Evolutionary conservation across 495 filamentous ascomycete genomes (phyloP), one percentile per base, ranked within the genome.

Genomic region (Clohesyomyces aquaticus): DNA sequence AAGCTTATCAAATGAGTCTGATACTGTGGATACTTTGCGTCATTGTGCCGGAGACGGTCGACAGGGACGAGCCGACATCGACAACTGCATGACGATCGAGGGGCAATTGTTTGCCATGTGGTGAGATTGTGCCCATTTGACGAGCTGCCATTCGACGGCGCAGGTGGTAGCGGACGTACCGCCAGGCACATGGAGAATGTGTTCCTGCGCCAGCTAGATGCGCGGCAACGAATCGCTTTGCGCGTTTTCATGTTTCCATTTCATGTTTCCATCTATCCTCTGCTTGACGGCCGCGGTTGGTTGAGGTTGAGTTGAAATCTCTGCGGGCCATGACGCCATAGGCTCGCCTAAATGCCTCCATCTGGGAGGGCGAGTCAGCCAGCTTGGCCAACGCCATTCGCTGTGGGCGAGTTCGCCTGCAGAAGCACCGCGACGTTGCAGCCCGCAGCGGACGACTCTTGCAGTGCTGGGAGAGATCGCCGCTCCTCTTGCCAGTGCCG

Each of bases 1-100:
- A 21, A 63, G 61, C 61, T 63, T 63, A 63, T 63, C 61, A 52
- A 49, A 8, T 8, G 32, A 59, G 48, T 26, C 6, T 21, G 10
- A 48, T 16, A n/a, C 16, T 38, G 28, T 9, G 27, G 45, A 52
- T 25, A 32, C 49, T 43, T 42, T 51, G 26, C 58, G 58, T 61
- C 58, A 61, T 61, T 61, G 48, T 42, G 48, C 58, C 42, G 46
- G 38, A 28, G 29, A 21, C 29, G 41, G 28, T 47, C 21, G n/a
- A 47, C 6, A 47, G 43, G 21, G n/a, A 22, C 43, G 16, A 4
- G 21, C 16, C 43, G 8, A 47, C 43, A 22, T n/a, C 43, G 6
- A 47, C 43, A 4, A 4, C 14, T 4, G 8, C n/a, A 22, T 22
- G 43, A 47, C 43, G 43, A n/a, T 14, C n/a, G 43, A 18, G 21